Percentiles rank a stretch among this genome's conserved stretches.
Evolutionary conservation across 768 basidiomycete genomes (phyloP).

Genomic region (Clathrus columnatus): DNA sequence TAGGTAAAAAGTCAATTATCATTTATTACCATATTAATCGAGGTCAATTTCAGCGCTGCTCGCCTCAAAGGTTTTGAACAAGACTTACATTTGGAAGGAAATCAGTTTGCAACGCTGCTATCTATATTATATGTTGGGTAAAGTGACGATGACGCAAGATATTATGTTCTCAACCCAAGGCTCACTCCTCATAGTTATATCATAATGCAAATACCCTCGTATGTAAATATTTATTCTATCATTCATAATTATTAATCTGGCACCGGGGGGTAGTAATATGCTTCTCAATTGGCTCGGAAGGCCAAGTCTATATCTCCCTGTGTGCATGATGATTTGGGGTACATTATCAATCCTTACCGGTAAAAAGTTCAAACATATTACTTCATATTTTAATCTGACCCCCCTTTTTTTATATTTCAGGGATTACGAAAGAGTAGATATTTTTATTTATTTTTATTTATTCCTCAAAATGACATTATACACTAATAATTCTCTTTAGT

Average conservation of each 20-base stretch:
- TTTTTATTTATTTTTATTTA: not conserved
- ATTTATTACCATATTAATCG: not conserved
- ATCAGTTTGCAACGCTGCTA: slow-evolving; percentile 18
- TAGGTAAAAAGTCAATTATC: not conserved
- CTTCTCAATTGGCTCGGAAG: slow-evolving; percentile 56
- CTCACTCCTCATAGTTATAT: too few species aligned
- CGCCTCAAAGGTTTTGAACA: slow-evolving; percentile 62
- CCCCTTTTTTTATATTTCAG: too few species aligned
- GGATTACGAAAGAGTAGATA: slow-evolving; percentile 32
- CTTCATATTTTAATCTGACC: not conserved
- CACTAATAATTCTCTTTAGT: slow-evolving; percentile 23
- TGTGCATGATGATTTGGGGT: slow-evolving; percentile 68
- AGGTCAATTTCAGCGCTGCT: slow-evolving; percentile 38
- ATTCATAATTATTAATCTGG: not conserved
- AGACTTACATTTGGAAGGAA: slow-evolving; percentile 17
- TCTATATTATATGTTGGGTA: slow-evolving; percentile 23
- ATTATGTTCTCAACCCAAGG: too few species aligned
- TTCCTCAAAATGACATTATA: not conserved
- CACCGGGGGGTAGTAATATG: slow-evolving; percentile 50
- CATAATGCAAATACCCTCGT: slow-evolving; percentile 35
- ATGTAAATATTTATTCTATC: slow-evolving; percentile 6
- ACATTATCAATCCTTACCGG: slow-evolving; percentile 35
- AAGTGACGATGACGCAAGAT: too few species aligned
- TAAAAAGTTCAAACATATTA: slow-evolving; percentile 11
- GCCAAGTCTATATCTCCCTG: slow-evolving; percentile 60